Percentiles rank a stretch among this genome's conserved stretches.
These are phyloP conservation scores for Lactifluus subvellereus DNA, from an alignment of 768 basidiomycete species.

Conservation along the genomic window DNA sequence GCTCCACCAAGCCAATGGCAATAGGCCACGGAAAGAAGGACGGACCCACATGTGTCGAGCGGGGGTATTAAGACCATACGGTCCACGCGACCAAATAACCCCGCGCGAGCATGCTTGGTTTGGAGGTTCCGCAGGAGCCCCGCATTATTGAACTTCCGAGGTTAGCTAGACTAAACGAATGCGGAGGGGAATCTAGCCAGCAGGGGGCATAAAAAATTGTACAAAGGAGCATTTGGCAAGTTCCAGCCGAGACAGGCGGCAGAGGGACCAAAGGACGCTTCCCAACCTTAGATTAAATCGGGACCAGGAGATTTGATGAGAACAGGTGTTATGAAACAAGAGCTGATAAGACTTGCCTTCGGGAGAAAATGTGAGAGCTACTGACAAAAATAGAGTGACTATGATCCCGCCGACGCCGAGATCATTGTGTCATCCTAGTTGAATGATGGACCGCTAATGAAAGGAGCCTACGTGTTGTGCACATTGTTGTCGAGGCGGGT, in stretches of 20 bases:
- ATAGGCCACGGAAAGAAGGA: not conserved
- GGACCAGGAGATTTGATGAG: not conserved
- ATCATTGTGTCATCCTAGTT: too few relatives aligned
- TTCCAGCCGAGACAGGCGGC: not conserved
- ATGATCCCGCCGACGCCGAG: too few relatives aligned
- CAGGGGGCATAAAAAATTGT: not conserved
- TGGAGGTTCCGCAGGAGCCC: not conserved
- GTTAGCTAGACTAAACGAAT: not conserved
- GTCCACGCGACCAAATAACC: not conserved
- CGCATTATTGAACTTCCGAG: not conserved
- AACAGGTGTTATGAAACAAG: not conserved
- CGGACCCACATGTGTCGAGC: not conserved
- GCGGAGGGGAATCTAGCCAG: not conserved
- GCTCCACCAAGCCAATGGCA: not conserved
- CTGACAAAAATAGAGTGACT: too few relatives aligned
- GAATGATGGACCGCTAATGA: too few relatives aligned
- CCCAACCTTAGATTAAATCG: not conserved
- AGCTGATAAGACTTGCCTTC: not conserved
- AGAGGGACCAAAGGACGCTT: not conserved
- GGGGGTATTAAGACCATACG: constrained; percentile 3
- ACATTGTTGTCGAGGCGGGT: too few relatives aligned
- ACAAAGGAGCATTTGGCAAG: not conserved
- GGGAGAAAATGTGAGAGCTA: too few relatives aligned
- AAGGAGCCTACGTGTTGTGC: too few relatives aligned
- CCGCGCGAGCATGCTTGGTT: not conserved